Base-by-base conservation (phyloP, 2,329 filamentous ascomycete species). In the Colletotrichum liaoningense region DNA sequence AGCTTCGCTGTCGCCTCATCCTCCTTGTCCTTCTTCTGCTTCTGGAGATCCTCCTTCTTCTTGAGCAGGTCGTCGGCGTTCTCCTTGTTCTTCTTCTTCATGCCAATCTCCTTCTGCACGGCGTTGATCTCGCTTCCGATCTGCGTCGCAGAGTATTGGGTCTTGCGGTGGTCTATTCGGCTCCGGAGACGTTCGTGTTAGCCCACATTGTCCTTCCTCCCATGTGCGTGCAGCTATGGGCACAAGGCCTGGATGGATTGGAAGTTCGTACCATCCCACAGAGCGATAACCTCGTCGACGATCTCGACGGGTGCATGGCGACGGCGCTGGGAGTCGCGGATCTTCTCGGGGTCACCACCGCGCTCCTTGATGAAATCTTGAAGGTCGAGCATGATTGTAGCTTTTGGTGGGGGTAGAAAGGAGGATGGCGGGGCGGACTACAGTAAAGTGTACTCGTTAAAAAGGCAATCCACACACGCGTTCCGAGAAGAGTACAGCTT, bases 61-160 rank as follows among this genome's bases (percentile, higher is more conserved):
- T 92, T 87, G 72, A 98, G 87, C 74, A 98, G 87, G 54, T 95
- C 93, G 77, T 91, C 91, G 54, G 95, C 95, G 81, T 96, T 92
- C 85, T 97, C 95, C 87, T 98, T 98, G 77, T 92, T 92, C 92
- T 97, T 98, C 87, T 97, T 98, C 88, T 96, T 97, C 79, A 90
- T 87, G 22, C 94, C 95, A 80, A 98, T 97, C 82, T 95, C 91
- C 85, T 97, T 98, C 83, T 97, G 94, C 35, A 95, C 89, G 24
- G 90, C 92, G 85, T 98, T 98, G 84, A 98, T 95, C 85, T 94
- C 92, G 79, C 91, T 92, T 77, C 93, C 93, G 77, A 97, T 89
- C 82, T 97, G 94, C 24, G 92, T 94, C 8, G 92, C 93, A 67
- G 89, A 91, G 80, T 96, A 97, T 74, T 94, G 90, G 67, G 93